Conservation (phyloP, 768 basidiomycete species). For the Tulasnella sp. region DNA sequence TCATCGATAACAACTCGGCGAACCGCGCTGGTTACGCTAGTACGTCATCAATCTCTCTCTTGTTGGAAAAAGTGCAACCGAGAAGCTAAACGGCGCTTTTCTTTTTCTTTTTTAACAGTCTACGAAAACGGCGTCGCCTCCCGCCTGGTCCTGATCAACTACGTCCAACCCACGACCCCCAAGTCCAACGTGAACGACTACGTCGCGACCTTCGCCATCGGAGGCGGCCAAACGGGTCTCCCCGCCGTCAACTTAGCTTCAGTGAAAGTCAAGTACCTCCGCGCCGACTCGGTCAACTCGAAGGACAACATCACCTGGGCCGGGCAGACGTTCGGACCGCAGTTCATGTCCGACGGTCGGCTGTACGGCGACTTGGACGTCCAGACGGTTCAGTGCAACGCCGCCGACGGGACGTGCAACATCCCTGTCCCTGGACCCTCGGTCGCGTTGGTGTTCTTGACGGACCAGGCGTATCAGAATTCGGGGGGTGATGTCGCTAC, state of each 20-base stretch:
- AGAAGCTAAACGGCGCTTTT: neutral
- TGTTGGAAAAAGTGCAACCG: too few relatives aligned
- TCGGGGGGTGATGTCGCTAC: neutral
- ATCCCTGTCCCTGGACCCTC: conserved; percentile 6
- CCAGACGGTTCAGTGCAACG: conserved; percentile 8
- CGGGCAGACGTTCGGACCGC: conserved; percentile 4
- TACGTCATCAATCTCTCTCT: neutral
- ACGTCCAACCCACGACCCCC: conserved; percentile 21
- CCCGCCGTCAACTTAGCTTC: neutral
- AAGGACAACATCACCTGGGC: conserved; percentile 15
- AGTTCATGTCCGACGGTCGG: conserved; percentile 12
- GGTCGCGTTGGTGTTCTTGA: conserved; percentile 13
- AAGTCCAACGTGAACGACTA: conserved; percentile 22
- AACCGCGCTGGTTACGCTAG: conserved; percentile 8
- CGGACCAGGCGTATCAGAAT: neutral
- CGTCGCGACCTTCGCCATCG: neutral
- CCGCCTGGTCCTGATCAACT: conserved; percentile 9
- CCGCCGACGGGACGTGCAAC: neutral
- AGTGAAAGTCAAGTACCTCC: conserved; percentile 15
- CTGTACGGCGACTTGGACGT: neutral
- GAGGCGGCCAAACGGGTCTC: conserved; percentile 5
- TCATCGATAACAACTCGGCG: neutral
- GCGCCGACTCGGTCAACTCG: conserved; percentile 2
- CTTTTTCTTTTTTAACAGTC: neutral
- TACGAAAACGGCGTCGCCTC: conserved; percentile 5